Conservation (phyloP, 78 protist genomes). For the Dictyostelium discoideum region DNA sequence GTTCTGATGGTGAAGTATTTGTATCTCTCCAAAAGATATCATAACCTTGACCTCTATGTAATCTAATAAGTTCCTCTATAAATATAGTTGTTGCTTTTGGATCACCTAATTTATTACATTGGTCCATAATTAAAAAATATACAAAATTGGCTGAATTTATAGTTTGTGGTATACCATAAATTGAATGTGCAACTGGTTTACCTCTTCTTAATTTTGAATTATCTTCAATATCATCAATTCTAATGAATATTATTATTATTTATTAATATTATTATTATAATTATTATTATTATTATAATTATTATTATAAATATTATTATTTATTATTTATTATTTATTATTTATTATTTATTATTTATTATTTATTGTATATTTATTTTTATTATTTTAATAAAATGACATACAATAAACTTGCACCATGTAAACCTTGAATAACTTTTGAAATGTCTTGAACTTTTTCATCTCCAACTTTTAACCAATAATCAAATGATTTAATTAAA, state of each 20-base stretch:
- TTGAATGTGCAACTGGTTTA: conserved; percentile 89
- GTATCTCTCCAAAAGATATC: conserved; percentile 95
- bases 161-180: conserved; percentile 91
- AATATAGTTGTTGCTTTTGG: conserved; percentile 55
- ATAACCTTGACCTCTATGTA: conserved; percentile 96
- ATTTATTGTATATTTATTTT: no score
- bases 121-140: conserved; percentile 89
- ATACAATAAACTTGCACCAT: conserved; percentile 88
- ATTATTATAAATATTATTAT: background rate
- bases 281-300: no score
- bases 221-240: conserved; percentile 97
- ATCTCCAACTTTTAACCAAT: conserved; percentile 87
- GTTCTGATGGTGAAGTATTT: conserved; percentile 87
- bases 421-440: conserved; percentile 84
- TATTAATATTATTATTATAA: background rate
- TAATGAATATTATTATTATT: no score
- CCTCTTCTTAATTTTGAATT: conserved; percentile 94
- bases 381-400: background rate
- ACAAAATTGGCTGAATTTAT: conserved; percentile 97
- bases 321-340: no score
- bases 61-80: conserved; percentile 87
- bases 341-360: background rate
- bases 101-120: conserved; percentile 34
- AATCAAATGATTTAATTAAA: conserved; percentile 90
- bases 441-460: conserved; percentile 46